Evolutionary conservation across 1,284 basidiomycete species (phyloP).

Genomic region (Melampsora americana): DNA sequence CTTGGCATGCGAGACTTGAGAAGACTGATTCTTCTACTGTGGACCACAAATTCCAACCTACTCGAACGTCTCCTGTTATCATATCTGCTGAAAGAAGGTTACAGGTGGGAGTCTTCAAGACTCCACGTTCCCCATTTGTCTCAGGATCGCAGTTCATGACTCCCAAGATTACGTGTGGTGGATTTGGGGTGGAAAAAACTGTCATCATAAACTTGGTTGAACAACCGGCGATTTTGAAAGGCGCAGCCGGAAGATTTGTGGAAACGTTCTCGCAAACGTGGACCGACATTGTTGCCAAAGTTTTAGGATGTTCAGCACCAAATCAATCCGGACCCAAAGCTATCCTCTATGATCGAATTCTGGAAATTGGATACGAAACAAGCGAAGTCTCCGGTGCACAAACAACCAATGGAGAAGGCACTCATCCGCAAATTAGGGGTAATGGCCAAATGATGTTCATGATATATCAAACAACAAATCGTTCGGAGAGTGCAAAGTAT

Average conservation of each 20-base stretch:
- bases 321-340: not conserved
- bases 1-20: not conserved
- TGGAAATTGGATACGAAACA: conserved; percentile 1
- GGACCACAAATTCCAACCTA: not conserved
- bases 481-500: not conserved
- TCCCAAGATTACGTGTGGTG: not conserved
- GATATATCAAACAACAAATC: not conserved
- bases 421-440: not conserved
- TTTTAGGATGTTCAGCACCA: not conserved
- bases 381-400: not conserved
- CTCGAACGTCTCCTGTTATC: not conserved
- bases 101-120: not conserved
- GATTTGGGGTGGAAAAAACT: not conserved
- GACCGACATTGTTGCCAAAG: not conserved
- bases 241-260: not conserved
- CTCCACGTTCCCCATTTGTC: not conserved
- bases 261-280: not conserved
- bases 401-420: not conserved
- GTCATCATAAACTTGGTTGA: not conserved
- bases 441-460: conserved; percentile 3
- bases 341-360: not conserved
- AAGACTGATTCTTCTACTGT: not conserved
- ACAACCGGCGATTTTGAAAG: not conserved
- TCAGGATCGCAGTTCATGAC: not conserved
- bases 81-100: no score